Percentiles rank a stretch among this genome's conserved stretches.
Conservation (phyloP, 208 protist species). For the Leishmania turanica region DNA sequence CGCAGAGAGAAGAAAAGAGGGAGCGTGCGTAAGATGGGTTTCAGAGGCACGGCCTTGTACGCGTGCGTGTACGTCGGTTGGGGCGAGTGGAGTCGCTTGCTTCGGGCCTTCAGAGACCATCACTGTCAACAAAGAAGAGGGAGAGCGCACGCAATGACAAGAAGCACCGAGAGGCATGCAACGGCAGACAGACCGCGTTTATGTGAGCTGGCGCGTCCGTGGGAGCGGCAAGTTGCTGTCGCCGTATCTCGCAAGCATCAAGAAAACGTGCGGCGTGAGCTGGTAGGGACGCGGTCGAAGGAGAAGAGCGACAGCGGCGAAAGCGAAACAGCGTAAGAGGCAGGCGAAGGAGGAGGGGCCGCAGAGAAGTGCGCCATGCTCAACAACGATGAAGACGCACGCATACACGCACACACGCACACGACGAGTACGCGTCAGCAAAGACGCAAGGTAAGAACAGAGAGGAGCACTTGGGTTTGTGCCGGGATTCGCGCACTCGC, state of each 20-base stretch:
- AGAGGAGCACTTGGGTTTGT: no score
- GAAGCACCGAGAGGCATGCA: background rate
- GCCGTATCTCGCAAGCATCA: background rate
- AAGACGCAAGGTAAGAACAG: background rate
- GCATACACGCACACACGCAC: background rate
- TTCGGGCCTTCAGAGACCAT: background rate
- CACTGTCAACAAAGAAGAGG: background rate
- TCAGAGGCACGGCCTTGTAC: background rate
- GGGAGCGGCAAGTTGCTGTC: background rate
- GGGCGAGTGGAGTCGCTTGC: background rate
- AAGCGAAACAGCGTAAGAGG: background rate
- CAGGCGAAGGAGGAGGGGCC: background rate
- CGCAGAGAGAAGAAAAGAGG: background rate
- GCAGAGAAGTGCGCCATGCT: background rate
- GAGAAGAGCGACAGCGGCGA: background rate
- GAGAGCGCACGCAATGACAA: background rate
- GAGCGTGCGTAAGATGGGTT: background rate
- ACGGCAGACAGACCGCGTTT: background rate
- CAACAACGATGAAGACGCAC: background rate
- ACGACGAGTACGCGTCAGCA: background rate
- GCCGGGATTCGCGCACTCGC: no score
- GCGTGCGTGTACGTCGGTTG: background rate
- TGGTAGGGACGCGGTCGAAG: background rate
- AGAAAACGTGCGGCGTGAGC: background rate
- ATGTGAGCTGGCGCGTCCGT: background rate